phyloP scores from a whole-genome alignment of 257 asterid species.

The Rehmannia glutinosa region DNA sequence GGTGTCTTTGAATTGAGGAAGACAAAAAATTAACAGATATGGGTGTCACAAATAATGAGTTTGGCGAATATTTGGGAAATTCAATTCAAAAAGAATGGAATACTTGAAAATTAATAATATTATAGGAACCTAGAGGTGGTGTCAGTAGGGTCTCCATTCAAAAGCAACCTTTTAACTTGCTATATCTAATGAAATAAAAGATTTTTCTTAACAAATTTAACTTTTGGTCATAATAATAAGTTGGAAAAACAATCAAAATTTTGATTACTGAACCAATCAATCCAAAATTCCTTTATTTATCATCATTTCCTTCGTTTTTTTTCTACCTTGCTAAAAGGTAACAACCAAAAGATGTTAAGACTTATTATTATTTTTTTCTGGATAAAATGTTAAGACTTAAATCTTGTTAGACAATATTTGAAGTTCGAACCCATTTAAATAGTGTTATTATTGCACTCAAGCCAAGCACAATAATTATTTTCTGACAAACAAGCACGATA shows the following conservation, averaged over 20 bases:
- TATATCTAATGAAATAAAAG: neutral
- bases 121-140: no score
- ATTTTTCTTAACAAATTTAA: neutral
- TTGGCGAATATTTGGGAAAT: neutral
- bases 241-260: neutral
- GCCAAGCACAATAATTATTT: neutral
- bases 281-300: no score
- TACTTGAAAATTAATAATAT: neutral
- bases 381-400: neutral
- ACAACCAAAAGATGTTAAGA: no score
- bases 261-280: no score
- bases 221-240: neutral
- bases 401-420: neutral
- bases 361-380: neutral
- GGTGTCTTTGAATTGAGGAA: neutral
- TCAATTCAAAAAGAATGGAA: neutral
- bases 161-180: no score
- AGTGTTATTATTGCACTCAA: neutral
- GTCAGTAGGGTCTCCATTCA: no score
- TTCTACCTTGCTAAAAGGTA: no score
- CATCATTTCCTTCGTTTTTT: no score
- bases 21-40: neutral
- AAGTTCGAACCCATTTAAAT: neutral
- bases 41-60: neutral
- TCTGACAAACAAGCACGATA: no score